phyloP scores from a whole-genome alignment of 169 alveolate genomes.

The Plasmodium yoelii region DNA sequence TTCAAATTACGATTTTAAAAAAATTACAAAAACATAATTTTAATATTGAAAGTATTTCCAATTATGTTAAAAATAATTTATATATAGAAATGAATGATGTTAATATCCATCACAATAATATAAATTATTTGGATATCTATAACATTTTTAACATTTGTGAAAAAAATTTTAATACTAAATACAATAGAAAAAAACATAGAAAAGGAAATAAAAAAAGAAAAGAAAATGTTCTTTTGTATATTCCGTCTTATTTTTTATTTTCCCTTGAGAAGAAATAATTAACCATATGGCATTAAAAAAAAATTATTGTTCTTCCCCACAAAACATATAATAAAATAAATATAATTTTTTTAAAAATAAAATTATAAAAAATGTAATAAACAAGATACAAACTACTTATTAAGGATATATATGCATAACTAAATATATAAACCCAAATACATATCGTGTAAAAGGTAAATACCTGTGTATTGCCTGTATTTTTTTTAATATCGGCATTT shows the following conservation, averaged over 20 bases:
- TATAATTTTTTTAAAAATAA: no score
- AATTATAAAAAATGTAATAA: no score
- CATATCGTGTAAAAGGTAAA: no score
- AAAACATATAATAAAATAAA: no score
- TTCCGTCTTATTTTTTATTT: constrained; percentile 68
- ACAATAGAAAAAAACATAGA: not conserved
- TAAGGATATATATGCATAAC: no score
- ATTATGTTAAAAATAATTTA: constrained; percentile 45
- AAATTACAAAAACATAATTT: constrained; percentile 64
- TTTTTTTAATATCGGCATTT: no score
- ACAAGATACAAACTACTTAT: no score
- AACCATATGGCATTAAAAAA: no score
- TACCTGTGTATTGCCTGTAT: no score
- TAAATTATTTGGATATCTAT: constrained; percentile 43
- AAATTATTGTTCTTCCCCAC: no score
- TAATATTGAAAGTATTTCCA: constrained; percentile 32
- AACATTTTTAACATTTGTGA: constrained; percentile 72
- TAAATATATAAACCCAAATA: no score
- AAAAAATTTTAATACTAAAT: not conserved
- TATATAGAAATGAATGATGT: constrained; percentile 52
- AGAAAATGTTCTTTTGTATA: constrained; percentile 21
- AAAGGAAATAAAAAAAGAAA: not conserved
- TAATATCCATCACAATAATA: constrained; percentile 45
- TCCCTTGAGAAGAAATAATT: constrained; percentile 18
- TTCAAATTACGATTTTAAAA: constrained; percentile 54